These are phyloP conservation scores for Pistacia integerrima DNA, from an alignment of 345 rosid species.

Conservation along the genomic window DNA sequence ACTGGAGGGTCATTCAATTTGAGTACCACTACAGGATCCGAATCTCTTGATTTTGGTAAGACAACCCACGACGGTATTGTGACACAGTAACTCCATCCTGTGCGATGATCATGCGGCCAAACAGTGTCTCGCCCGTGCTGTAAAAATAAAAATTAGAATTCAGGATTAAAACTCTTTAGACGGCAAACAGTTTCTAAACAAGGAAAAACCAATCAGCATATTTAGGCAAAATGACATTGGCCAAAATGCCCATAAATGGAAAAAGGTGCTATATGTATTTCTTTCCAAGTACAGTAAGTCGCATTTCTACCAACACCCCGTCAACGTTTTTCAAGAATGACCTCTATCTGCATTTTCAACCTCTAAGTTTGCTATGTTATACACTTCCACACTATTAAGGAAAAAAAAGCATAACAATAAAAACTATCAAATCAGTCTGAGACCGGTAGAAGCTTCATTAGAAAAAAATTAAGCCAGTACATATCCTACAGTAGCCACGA, in stretches of 20 bases:
- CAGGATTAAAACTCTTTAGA: not conserved
- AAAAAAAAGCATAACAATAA: not conserved
- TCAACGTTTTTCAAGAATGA: too few species aligned
- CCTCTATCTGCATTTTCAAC: not conserved
- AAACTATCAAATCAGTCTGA: not conserved
- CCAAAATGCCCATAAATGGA: too few species aligned
- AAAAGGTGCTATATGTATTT: too few species aligned
- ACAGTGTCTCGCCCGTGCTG: conserved; percentile 86
- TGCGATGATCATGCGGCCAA: conserved; percentile 90
- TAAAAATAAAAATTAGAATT: conserved; percentile 26
- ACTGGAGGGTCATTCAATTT: conserved; percentile 27
- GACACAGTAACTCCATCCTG: conserved; percentile 97
- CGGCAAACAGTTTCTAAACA: not conserved
- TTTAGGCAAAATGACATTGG: not conserved
- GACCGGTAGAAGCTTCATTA: not conserved
- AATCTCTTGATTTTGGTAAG: conserved; percentile 84
- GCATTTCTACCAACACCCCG: not conserved
- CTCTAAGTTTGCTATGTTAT: not conserved
- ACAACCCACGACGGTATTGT: conserved; percentile 90
- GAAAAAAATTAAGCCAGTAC: not conserved
- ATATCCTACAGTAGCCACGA: too few species aligned
- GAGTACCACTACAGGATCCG: conserved; percentile 98
- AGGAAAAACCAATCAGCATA: not conserved
- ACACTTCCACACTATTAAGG: not conserved
- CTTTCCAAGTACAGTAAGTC: not conserved